These are phyloP conservation scores for Phaeosphaeriaceae sp. DNA, from an alignment of 2,329 filamentous ascomycete genomes.

Conservation along the genomic window DNA sequence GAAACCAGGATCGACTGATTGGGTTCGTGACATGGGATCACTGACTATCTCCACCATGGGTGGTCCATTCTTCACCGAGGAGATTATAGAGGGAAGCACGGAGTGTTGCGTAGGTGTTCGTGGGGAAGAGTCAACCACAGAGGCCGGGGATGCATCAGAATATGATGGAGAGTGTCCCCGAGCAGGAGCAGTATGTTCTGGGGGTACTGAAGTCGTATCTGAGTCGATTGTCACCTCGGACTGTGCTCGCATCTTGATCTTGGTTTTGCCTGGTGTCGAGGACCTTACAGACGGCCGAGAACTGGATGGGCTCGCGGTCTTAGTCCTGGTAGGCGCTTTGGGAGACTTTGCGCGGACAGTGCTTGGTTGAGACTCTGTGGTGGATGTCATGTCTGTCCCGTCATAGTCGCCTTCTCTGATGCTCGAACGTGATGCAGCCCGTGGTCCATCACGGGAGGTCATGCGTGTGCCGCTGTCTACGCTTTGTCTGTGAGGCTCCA, in stretches of 20 bases:
- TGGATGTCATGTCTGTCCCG: constrained; percentile 52
- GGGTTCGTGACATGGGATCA: constrained; percentile 45
- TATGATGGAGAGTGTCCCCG: constrained; percentile 40
- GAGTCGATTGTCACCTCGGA: constrained; percentile 55
- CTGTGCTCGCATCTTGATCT: constrained; percentile 44
- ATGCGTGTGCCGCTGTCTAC: constrained; percentile 49
- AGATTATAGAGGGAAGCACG: constrained; percentile 41
- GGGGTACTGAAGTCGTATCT: constrained; percentile 54
- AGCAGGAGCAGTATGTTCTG: constrained; percentile 40
- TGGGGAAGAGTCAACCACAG: constrained; percentile 53
- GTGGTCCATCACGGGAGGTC: constrained; percentile 44
- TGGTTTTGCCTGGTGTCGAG: constrained; percentile 26
- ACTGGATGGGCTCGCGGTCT: constrained; percentile 32
- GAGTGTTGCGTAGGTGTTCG: constrained; percentile 53
- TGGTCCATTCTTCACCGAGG: constrained; percentile 43
- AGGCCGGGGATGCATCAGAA: constrained; percentile 50
- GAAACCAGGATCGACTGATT: constrained; percentile 47
- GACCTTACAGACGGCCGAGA: constrained; percentile 29
- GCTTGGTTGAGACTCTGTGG: constrained; percentile 49
- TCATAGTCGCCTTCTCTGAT: constrained; percentile 50
- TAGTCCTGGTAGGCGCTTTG: constrained; percentile 22
- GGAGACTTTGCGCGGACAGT: constrained; percentile 44
- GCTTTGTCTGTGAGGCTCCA: constrained; percentile 49
- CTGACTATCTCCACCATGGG: constrained; percentile 54
- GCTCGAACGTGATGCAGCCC: constrained; percentile 51